phyloP scores from a whole-genome alignment of 164 flowering plant species.

The Magnolia changhungtana region DNA sequence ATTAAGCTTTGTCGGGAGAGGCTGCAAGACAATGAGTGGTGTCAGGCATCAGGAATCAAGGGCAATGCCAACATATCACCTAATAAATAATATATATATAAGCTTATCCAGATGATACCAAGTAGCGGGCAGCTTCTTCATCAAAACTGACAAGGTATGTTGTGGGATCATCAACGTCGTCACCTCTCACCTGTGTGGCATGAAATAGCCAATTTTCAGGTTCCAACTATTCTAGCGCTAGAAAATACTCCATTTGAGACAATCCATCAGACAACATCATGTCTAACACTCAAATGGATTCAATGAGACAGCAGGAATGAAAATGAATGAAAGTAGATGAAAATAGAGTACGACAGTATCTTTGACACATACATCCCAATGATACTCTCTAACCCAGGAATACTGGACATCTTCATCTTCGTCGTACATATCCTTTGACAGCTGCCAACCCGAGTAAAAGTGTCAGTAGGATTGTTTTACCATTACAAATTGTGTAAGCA shows the following conservation, averaged over 20 bases:
- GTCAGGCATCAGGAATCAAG: conserved; percentile 6
- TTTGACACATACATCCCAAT: conserved; percentile 81
- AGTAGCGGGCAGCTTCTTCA: conserved; percentile 72
- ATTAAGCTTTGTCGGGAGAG: conserved; percentile 82
- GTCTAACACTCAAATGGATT: too few relatives aligned
- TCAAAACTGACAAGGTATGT: conserved; percentile 78
- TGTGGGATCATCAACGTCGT: conserved; percentile 67
- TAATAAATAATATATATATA: not conserved
- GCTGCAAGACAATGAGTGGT: conserved; percentile 45
- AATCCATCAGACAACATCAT: not conserved
- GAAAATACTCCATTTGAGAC: not conserved
- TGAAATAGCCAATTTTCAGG: not conserved
- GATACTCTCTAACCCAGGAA: conserved; percentile 91
- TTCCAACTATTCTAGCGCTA: not conserved
- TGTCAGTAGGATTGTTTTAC: not conserved
- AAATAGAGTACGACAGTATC: not conserved
- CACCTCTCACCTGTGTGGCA: conserved; percentile 71
- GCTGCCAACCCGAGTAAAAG: conserved; percentile 39
- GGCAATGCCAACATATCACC: not conserved
- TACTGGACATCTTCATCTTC: conserved; percentile 73
- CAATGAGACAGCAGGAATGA: not conserved
- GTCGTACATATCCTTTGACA: conserved; percentile 77
- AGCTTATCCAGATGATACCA: conserved; percentile 40
- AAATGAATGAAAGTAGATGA: conserved; percentile 1
- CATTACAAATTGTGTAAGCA: not conserved